A percentile compares a stretch with the other conserved stretches of the same genome.
Evolutionary conservation across 2,329 filamentous ascomycete genomes (phyloP).

Genomic region (Fusarium brevicatenulatum): DNA sequence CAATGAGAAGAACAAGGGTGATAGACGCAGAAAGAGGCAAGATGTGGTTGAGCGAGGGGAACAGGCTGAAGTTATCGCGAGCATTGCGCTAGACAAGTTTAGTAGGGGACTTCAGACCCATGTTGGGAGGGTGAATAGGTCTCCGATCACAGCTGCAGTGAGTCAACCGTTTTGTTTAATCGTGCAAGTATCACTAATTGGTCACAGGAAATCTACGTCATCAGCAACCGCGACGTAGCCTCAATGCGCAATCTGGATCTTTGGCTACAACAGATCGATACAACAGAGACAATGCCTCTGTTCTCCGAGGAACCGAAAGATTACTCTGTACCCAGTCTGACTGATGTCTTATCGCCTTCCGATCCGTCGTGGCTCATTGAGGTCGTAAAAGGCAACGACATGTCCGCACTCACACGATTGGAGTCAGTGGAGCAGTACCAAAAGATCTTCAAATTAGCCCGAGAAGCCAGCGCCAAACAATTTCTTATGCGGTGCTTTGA

Average conservation of each 20-base stretch:
- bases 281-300: fast-evolving
- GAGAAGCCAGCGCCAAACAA: not conserved
- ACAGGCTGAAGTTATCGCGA: not conserved
- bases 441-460: not conserved
- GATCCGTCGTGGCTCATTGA: constrained; percentile 1
- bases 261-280: not conserved
- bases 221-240: constrained; percentile 1
- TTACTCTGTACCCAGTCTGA: not conserved
- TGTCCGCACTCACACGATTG: not conserved
- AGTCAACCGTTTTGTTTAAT: fast-evolving
- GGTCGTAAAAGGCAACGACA: not conserved
- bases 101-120: not conserved
- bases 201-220: not conserved
- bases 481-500: not conserved
- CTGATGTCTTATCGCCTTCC: not conserved
- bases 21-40: not conserved
- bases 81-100: not conserved
- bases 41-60: not conserved
- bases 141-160: not conserved
- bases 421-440: not conserved
- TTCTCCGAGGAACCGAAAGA: not conserved
- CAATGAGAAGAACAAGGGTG: not conserved
- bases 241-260: not conserved
- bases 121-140: not conserved
- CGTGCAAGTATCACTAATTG: fast-evolving